Base-by-base conservation (phyloP, 164 flowering plant genomes). In the Macadamia tetraphylla region DNA sequence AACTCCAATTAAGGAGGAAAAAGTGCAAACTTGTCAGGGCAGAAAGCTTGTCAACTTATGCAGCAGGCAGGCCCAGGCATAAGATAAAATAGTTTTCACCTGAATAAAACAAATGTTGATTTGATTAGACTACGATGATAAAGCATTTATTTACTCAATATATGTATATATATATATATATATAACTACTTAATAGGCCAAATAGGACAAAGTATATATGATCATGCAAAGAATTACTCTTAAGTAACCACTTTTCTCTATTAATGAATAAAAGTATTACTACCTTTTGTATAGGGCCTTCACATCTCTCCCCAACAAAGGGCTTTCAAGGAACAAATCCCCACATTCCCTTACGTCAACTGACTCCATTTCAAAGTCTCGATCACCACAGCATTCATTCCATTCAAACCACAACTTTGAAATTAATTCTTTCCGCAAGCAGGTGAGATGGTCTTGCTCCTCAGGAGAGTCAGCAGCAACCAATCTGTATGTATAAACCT, bases 371-470 rank as follows among this genome's bases (percentile, higher is more conserved):
- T 79, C 79, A 71, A 86, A 84, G 10, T 78, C 75, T 1, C 42
- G 69, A 51, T 64, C 62, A 6, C 83, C 83, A 74, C 82, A 72
- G 32, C 60, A 70, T 74, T 83, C 88, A 62, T 81, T 81, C 96
- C 97, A 92, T 64, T 94, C 98, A 60, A 94, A 94, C 98, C 97
- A 92, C 83, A 88, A 78, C 69, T 85, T 94, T 0, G 95, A 78
- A 53, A 90, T 89, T 32, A 81, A 61, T 70, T 94, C 97, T 77
- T 92, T 92, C 63, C 79, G 78, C 67, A 83, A 90, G 78, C 94
- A 84, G 2, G 86, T 79, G 1, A 13, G 31, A 60, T 90, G 91
- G 65, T 87, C 91, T 64, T 82, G 89, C 76, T 86, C 94, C 70
- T 94, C 95, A 8, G 85, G 87, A 3, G 98, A 88, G 62, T 79